Evolutionary conservation across 2,329 filamentous ascomycete species (phyloP).

Genomic region (Colletotrichum filicis): DNA sequence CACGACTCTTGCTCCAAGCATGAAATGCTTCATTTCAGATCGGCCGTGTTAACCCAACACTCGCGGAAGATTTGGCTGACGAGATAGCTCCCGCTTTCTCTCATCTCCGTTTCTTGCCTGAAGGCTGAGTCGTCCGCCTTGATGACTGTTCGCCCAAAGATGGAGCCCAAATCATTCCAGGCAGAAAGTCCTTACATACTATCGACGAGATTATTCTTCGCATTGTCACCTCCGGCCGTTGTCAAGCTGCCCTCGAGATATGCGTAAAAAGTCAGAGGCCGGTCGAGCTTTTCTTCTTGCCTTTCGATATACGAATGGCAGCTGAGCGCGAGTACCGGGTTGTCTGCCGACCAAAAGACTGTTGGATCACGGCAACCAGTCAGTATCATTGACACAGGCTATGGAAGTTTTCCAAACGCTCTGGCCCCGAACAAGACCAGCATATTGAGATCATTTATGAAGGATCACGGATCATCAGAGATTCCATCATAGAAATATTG

Average conservation of each 20-base stretch:
- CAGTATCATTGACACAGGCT: slow-evolving; percentile 54
- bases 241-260: slow-evolving; percentile 46
- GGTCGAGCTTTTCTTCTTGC: slow-evolving; percentile 51
- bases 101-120: slow-evolving; percentile 42
- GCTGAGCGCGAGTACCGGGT: slow-evolving; percentile 53
- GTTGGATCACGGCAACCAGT: slow-evolving; percentile 49
- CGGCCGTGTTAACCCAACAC: slow-evolving; percentile 42
- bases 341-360: slow-evolving; percentile 50
- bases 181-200: slow-evolving; percentile 41
- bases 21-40: slow-evolving; percentile 46
- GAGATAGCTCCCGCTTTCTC: slow-evolving; percentile 42
- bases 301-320: slow-evolving; percentile 53
- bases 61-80: slow-evolving; percentile 46
- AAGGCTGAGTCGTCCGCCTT: slow-evolving; percentile 55
- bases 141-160: slow-evolving; percentile 57
- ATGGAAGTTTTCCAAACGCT: slow-evolving; percentile 41
- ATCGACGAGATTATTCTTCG: slow-evolving; percentile 47
- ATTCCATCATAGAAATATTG: slow-evolving; percentile 42
- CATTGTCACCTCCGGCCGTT: slow-evolving; percentile 51
- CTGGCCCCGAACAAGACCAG: slow-evolving; percentile 25
- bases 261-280: slow-evolving; percentile 35
- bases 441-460: slow-evolving; percentile 36
- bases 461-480: slow-evolving; percentile 38
- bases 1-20: slow-evolving; percentile 41
- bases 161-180: slow-evolving; percentile 40